Base-by-base conservation (phyloP, 2,329 filamentous ascomycete species). In the Paecilomyces variotii region DNA sequence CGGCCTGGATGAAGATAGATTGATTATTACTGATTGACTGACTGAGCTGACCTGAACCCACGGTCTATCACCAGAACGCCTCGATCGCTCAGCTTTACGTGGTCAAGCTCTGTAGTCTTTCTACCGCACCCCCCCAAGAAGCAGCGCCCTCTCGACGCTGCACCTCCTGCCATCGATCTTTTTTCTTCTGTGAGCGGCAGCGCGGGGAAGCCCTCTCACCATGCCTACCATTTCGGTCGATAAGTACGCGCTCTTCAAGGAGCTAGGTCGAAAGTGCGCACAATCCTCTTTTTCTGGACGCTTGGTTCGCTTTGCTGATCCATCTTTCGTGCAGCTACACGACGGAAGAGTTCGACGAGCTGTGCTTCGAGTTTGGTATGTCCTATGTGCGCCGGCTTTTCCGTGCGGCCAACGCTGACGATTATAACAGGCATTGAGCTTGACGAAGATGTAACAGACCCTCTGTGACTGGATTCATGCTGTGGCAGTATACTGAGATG, bases 191-290 rank as follows among this genome's bases (percentile, higher is more conserved):
- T 39, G 35, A 39, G 39, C 39, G 39, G 39, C 64, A 61, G 64
- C 63, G 63, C 67, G 65, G 61, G 55, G 58, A 59, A 65, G 63
- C 63, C 62, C 65, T 65, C 67, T 72, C 76, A 85, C 74, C 61
- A 97, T 97, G 94, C 94, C 94, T 78, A 99, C 94, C 74, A 97
- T 99, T 69, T 84, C 88, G 68, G 92, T 97, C 68, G 90, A 97
- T 82, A 99, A 97, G 81, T 92, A 91, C 70, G 90, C 88, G 72
- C 90, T 99, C 73, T 97, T 89, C 83, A 87, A 95, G 79, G 91
- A 90, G 74, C 84, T 99, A 60, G 93, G 91, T 72, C 87, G 87
- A 78, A 87, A 94, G 85, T 97, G 84, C 75, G 83, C 76, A 30
- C 39, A 19, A 12, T 45, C 24, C 2, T 11, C 4, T 50, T 9